These are phyloP conservation scores for Arachis stenosperma DNA, from an alignment of 306 rosid genomes.

Conservation along the genomic window DNA sequence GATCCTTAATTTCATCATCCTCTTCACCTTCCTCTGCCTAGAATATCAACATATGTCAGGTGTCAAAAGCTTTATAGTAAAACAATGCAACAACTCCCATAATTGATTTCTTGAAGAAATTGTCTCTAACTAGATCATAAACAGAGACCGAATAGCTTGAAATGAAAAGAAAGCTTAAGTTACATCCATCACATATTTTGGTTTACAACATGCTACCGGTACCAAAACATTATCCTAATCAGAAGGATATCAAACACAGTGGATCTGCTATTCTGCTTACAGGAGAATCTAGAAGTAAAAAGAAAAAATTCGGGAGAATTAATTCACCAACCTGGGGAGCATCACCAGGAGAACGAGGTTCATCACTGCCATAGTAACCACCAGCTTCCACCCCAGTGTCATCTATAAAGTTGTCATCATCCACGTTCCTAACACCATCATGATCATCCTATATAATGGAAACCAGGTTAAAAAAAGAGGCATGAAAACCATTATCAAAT, in stretches of 20 bases:
- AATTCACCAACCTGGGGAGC: constrained; percentile 72
- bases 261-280: not conserved
- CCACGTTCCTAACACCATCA: constrained; percentile 74
- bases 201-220: not conserved
- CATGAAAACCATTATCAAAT: constrained; percentile 23
- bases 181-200: not conserved
- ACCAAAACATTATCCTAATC: constrained; percentile 2
- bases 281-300: not conserved
- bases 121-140: not conserved
- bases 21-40: constrained; percentile 97
- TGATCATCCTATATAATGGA: constrained; percentile 71
- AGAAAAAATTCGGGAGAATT: not conserved
- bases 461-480: constrained; percentile 33
- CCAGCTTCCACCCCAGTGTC: constrained; percentile 89
- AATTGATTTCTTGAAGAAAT: not conserved
- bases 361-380: constrained; percentile 70
- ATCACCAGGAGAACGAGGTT: constrained; percentile 70
- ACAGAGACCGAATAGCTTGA: not conserved
- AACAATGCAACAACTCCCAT: not conserved
- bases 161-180: not conserved
- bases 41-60: constrained; percentile 28
- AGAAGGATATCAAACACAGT: not conserved
- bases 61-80: constrained; percentile 21
- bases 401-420: constrained; percentile 96
- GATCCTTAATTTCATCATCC: constrained; percentile 73